Evolutionary conservation across 257 asterid genomes (phyloP).

Genomic region (Salvia hispanica): DNA sequence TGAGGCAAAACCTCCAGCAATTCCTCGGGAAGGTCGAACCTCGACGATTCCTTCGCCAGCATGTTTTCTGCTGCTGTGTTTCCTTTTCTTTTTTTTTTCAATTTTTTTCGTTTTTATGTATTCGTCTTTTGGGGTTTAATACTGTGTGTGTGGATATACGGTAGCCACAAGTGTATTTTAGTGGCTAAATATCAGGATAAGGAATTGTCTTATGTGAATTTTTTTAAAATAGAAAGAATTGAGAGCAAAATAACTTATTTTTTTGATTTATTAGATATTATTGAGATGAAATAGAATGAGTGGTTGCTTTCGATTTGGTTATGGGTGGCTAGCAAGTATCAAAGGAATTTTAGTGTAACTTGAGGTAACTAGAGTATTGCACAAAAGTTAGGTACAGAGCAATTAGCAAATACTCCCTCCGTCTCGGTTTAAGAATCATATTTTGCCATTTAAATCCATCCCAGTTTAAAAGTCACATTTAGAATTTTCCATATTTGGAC

Average conservation of each 20-base stretch:
- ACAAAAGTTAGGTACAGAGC: too few relatives aligned
- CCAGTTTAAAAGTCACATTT: too few relatives aligned
- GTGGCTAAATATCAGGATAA: slow-evolving; percentile 34
- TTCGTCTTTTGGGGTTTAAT: slow-evolving; percentile 23
- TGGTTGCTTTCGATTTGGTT: slow-evolving; percentile 22
- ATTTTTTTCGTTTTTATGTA: background rate
- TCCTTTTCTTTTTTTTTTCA: background rate
- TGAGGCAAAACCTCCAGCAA: slow-evolving; percentile 64
- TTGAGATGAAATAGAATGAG: slow-evolving; percentile 11
- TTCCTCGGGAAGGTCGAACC: slow-evolving; percentile 85
- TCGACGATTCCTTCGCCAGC: slow-evolving; percentile 52
- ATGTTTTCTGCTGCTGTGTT: slow-evolving; percentile 27
- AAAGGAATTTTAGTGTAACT: background rate
- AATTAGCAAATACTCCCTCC: too few relatives aligned
- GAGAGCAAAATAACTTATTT: background rate
- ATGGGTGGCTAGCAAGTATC: background rate
- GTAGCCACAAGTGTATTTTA: slow-evolving; percentile 29
- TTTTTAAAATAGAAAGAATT: background rate
- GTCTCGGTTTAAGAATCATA: too few relatives aligned
- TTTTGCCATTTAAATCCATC: too few relatives aligned
- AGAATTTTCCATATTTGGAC: too few relatives aligned
- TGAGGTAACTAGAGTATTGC: too few relatives aligned
- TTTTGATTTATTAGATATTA: background rate
- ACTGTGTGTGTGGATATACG: slow-evolving; percentile 26
- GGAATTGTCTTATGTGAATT: slow-evolving; percentile 28